phyloP scores from a whole-genome alignment of 345 rosid species.

The Camelina hispida region DNA sequence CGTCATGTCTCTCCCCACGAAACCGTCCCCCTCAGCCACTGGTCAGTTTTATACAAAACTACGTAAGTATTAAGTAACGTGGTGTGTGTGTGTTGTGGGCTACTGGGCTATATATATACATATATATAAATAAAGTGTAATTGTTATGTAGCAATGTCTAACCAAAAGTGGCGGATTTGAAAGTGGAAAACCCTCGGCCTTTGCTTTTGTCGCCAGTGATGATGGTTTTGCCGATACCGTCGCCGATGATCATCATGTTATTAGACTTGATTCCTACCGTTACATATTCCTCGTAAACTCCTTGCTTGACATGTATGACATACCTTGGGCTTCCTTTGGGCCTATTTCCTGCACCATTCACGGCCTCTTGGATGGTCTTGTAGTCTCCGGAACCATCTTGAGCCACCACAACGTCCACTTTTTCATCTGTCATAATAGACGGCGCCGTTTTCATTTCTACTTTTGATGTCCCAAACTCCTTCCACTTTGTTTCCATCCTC shows the following conservation, averaged over 20 bases:
- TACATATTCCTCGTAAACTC: conserved; percentile 75
- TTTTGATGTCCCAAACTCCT: conserved; percentile 29
- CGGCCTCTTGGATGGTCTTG: conserved; percentile 59
- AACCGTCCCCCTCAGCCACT: conserved; percentile 59
- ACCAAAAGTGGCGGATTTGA: conserved; percentile 65
- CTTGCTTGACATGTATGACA: conserved; percentile 67
- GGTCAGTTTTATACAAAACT: conserved; percentile 5
- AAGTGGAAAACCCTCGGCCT: conserved; percentile 65
- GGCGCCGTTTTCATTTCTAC: conserved; percentile 42
- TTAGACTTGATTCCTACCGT: conserved; percentile 51
- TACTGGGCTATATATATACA: no score
- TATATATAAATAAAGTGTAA: not conserved
- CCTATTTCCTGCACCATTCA: conserved; percentile 61
- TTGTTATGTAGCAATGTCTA: not conserved
- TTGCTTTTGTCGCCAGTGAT: conserved; percentile 67
- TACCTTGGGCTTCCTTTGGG: conserved; percentile 46
- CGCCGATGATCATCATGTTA: conserved; percentile 69
- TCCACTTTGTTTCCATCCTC: conserved; percentile 4
- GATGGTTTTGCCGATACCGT: conserved; percentile 59
- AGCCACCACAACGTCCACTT: conserved; percentile 60
- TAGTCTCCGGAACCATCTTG: conserved; percentile 64
- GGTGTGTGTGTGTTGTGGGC: no score
- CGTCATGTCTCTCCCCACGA: conserved; percentile 55
- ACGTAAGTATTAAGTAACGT: not conserved
- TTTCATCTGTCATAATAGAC: not conserved